Base-by-base conservation (phyloP, 2,329 filamentous ascomycete genomes). In the Penicillium olsonii region DNA sequence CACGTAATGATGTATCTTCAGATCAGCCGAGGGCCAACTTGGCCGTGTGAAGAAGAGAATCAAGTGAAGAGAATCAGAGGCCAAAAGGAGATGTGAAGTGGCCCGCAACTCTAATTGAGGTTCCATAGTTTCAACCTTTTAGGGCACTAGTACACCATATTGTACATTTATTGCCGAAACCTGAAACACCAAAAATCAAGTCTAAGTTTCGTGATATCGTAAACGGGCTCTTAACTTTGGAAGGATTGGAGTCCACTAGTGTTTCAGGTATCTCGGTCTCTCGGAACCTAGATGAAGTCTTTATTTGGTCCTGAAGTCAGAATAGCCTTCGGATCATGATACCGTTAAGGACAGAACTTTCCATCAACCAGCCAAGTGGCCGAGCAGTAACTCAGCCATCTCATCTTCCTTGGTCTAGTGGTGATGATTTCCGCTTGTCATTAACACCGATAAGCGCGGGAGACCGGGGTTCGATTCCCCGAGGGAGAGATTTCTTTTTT, bases 391-490 rank as follows among this genome's bases (percentile, higher is more conserved):
- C 56, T 58, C 49, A 42, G 18, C 44, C 34, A 54, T 26, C 33
- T n/a, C 34, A 57, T 60, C 57, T 60, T 60, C 57, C 57, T 60
- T 62, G 60, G 60, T 62, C 60, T 62, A 62, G 60, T 61, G 60
- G 60, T 62, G 50, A 59, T 63, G 57, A 59, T 61, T 62, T 63
- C 61, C 61, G 60, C 59, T 64, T 64, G 59, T 64, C 59, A 60
- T 55, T 42, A 54, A 59, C 11, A 53, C 49, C 44, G 56, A 57
- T 55, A 62, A 60, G 59, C 63, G 62, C 63, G 64, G 64, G 63
- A 65, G 63, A 66, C 64, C 64, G 62, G 64, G 64, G 63, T 66
- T 66, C 64, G 61, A 67, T 65, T 66, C 60, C 63, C 62, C 63
- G 61, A 65, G 60, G 58, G 60, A 64, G 59, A 63, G 59, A 40